These are phyloP conservation scores for Centaurea solstitialis DNA, from an alignment of 129 eudicot genomes.

Conservation along the genomic window DNA sequence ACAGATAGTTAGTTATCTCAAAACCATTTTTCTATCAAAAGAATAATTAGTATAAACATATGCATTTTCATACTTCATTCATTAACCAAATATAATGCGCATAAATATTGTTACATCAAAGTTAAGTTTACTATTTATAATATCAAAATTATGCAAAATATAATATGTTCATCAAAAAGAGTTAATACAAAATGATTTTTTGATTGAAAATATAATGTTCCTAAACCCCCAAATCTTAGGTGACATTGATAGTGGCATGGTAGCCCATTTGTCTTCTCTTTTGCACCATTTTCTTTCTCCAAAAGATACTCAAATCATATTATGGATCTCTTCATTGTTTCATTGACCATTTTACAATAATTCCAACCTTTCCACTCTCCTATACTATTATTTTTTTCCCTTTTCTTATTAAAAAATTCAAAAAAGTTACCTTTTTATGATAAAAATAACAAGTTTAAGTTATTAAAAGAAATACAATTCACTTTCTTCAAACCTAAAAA, in stretches of 20 bases:
- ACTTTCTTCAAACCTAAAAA: no score
- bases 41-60: neutral
- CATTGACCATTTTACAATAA: neutral
- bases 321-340: neutral
- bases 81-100: neutral
- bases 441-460: no score
- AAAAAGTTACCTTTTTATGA: no score
- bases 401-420: neutral
- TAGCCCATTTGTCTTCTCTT: constrained; percentile 7
- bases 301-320: constrained; percentile 15
- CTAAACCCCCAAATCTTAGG: neutral
- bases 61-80: neutral
- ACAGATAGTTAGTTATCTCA: neutral
- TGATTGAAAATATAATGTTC: neutral
- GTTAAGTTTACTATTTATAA: neutral
- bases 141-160: neutral
- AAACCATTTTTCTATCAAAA: no score
- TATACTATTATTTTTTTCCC: neutral
- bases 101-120: neutral
- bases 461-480: no score
- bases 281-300: constrained; percentile 12
- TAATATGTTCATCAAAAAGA: neutral
- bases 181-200: neutral
- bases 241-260: constrained; percentile 19
- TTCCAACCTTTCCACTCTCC: constrained; percentile 1